These are phyloP conservation scores for Leccinum olivaceopallidum DNA, from an alignment of 768 basidiomycete species.

Conservation along the genomic window DNA sequence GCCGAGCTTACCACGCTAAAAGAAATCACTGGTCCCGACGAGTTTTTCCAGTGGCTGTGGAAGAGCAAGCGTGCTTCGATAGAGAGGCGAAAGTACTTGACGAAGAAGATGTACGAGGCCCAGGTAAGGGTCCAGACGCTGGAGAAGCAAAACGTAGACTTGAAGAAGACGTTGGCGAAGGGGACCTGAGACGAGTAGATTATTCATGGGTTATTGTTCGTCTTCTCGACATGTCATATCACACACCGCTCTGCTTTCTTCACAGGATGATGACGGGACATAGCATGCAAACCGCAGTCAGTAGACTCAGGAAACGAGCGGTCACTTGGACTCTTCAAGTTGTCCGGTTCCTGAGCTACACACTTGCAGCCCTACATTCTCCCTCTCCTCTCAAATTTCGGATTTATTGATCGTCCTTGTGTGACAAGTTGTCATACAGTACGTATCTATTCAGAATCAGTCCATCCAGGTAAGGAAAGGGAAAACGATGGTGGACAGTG, in stretches of 20 bases:
- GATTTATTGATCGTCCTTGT: too few species aligned
- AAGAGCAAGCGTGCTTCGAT: constrained; percentile 50
- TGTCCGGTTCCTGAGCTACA: too few species aligned
- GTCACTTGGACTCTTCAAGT: too few species aligned
- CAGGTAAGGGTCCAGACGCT: constrained; percentile 66
- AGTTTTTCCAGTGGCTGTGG: constrained; percentile 42
- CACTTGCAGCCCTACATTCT: too few species aligned
- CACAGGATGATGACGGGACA: background rate
- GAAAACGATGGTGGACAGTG: too few species aligned
- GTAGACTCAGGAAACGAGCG: too few species aligned
- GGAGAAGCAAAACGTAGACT: constrained; percentile 67
- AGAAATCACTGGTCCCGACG: constrained; percentile 56
- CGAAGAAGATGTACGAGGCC: constrained; percentile 72
- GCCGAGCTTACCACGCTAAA: constrained; percentile 70
- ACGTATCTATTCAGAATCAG: too few species aligned
- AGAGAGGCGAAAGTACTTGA: constrained; percentile 63
- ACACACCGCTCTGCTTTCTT: background rate
- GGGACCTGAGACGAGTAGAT: constrained; percentile 25
- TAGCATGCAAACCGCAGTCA: background rate
- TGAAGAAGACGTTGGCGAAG: constrained; percentile 59
- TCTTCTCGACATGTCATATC: background rate
- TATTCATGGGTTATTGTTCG: background rate
- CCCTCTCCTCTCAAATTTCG: too few species aligned
- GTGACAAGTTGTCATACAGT: too few species aligned
- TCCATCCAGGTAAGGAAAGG: too few species aligned